A percentile compares a stretch with the other conserved stretches of the same genome.
Conservation (phyloP, 176 grass and related monocot genomes). For the Thalia dealbata region DNA sequence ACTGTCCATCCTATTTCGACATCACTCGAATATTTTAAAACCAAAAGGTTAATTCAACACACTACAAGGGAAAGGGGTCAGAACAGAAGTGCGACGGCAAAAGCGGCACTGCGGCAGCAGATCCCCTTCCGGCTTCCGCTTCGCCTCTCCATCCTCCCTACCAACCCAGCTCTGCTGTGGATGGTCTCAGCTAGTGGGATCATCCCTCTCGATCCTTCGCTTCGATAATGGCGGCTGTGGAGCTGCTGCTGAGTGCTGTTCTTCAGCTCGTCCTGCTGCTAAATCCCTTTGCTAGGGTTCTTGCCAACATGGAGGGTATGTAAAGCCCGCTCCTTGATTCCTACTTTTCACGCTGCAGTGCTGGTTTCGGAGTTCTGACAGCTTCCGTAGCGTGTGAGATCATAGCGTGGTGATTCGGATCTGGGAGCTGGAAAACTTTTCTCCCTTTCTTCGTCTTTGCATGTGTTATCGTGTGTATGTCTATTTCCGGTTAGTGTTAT, state of each 20-base stretch:
- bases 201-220: not conserved
- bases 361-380: not conserved
- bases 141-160: too few relatives aligned
- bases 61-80: too few relatives aligned
- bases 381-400: not conserved
- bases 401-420: not conserved
- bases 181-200: too few relatives aligned
- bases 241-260: not conserved
- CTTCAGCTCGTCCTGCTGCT: not conserved
- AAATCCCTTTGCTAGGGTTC: slow-evolving; percentile 3
- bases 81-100: too few relatives aligned
- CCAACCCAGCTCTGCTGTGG: too few relatives aligned
- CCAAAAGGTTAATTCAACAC: too few relatives aligned
- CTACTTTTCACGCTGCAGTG: not conserved
- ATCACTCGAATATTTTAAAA: too few relatives aligned
- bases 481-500: not conserved
- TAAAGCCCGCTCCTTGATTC: not conserved
- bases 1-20: too few relatives aligned
- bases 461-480: not conserved
- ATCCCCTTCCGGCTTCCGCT: too few relatives aligned
- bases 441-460: not conserved
- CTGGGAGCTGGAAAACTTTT: too few relatives aligned
- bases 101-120: too few relatives aligned
- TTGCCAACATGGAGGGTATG: slow-evolving; percentile 10
- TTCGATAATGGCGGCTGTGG: not conserved